Conservation (phyloP, 129 eudicot genomes). For the sunflower (Helianthus annuus) region HanXRQr2.0-SUNRISE NC_035433.2:61029517-61030016, state of each 20-base stretch:
- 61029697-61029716: constrained; percentile 42
- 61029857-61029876: constrained; percentile 46
- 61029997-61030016: constrained; percentile 24
- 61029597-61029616: constrained; percentile 48
- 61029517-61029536: constrained; percentile 43
- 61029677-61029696: constrained; percentile 95
- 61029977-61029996: constrained; percentile 58
- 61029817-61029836: constrained; percentile 43
- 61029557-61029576: constrained; percentile 43
- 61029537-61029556: constrained; percentile 41
- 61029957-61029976: constrained; percentile 88
- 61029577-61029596: constrained; percentile 43
- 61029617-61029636: constrained; percentile 44
- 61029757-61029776: constrained; percentile 30
- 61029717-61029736: constrained; percentile 41
- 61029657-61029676: constrained; percentile 75
- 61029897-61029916: constrained; percentile 85
- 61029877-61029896: constrained; percentile 73
- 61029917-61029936: constrained; percentile 60
- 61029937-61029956: constrained; percentile 89
- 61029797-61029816: constrained; percentile 47
- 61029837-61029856: constrained; percentile 44
- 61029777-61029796: constrained; percentile 34
- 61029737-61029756: constrained; percentile 34
- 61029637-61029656: constrained; percentile 66